A percentile compares a stretch with the other conserved stretches of the same genome.
phyloP scores from a whole-genome alignment of 805 yeast genomes.

The Danielozyma ontarioensis region DNA sequence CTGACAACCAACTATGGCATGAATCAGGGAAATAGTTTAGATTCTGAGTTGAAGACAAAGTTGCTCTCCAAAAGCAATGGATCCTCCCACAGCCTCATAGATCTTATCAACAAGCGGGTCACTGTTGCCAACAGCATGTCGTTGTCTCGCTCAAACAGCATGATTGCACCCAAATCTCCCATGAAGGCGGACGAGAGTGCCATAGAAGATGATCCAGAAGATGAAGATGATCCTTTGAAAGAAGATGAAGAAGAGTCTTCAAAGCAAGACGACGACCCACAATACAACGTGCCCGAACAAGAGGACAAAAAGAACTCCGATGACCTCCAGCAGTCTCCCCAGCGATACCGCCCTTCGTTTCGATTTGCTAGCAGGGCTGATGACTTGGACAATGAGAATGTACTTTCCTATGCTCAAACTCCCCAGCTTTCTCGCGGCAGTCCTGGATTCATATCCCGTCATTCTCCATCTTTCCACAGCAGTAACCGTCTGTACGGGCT shows the following conservation, averaged over 20 bases:
- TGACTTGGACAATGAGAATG: constrained; percentile 35
- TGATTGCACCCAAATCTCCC: constrained; percentile 5
- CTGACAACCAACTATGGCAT: constrained; percentile 34
- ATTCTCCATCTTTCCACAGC: background rate
- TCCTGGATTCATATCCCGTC: too few relatives aligned
- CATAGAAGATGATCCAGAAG: constrained; percentile 18
- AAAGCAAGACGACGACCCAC: background rate
- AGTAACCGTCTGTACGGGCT: background rate
- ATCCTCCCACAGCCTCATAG: background rate
- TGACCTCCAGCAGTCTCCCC: constrained; percentile 1
- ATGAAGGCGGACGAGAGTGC: constrained; percentile 17
- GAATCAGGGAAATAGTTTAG: background rate
- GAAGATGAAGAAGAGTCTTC: background rate
- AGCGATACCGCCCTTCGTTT: constrained; percentile 3
- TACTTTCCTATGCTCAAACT: too few relatives aligned
- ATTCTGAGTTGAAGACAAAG: background rate
- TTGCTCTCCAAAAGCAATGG: background rate
- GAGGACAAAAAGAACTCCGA: constrained; percentile 1
- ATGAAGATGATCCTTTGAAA: constrained; percentile 1
- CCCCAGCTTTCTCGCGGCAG: too few relatives aligned
- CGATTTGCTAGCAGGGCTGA: constrained; percentile 1
- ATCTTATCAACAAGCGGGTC: background rate
- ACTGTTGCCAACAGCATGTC: background rate
- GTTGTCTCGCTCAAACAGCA: constrained; percentile 1
- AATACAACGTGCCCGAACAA: constrained; percentile 1